phyloP scores from a whole-genome alignment of 2,329 filamentous ascomycete species.

The Cladobotryum mycophilum region DNA sequence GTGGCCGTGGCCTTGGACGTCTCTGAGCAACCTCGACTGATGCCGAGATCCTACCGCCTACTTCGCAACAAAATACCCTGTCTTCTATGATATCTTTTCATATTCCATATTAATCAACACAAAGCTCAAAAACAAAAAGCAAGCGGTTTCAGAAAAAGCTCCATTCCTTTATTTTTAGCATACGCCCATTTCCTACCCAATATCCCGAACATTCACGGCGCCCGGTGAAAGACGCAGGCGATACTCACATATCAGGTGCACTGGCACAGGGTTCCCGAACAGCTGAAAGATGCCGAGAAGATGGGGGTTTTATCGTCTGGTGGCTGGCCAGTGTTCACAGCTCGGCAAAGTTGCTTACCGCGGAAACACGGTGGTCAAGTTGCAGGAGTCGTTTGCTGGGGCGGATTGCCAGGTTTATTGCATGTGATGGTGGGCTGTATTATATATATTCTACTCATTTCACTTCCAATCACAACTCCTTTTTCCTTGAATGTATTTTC shows the following conservation, averaged over 20 bases:
- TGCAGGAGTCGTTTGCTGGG: neutral
- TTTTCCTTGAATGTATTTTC: too few species aligned
- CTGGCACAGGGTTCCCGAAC: constrained; percentile 3
- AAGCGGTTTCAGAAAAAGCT: neutral
- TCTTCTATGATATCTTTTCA: neutral
- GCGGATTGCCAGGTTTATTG: neutral
- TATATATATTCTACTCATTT: too few species aligned
- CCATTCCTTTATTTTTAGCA: neutral
- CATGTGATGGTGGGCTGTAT: too few species aligned
- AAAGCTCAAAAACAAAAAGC: neutral
- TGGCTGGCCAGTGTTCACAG: neutral
- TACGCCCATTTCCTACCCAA: neutral
- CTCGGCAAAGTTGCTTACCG: neutral
- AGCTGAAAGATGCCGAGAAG: constrained; percentile 5
- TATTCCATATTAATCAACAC: too few species aligned
- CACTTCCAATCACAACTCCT: too few species aligned
- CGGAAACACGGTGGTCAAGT: neutral
- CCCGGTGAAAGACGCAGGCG: neutral
- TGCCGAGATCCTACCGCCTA: too few species aligned
- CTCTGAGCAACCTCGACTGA: neutral
- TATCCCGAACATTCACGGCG: neutral
- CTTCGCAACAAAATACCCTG: neutral
- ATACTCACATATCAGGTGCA: neutral
- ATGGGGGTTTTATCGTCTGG: neutral
- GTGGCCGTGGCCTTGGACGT: constrained; percentile 21